Evolutionary conservation across 2,329 filamentous ascomycete species (phyloP), one percentile per base, ranked within the genome.

Genomic region (Apiospora rasikravindrae): DNA sequence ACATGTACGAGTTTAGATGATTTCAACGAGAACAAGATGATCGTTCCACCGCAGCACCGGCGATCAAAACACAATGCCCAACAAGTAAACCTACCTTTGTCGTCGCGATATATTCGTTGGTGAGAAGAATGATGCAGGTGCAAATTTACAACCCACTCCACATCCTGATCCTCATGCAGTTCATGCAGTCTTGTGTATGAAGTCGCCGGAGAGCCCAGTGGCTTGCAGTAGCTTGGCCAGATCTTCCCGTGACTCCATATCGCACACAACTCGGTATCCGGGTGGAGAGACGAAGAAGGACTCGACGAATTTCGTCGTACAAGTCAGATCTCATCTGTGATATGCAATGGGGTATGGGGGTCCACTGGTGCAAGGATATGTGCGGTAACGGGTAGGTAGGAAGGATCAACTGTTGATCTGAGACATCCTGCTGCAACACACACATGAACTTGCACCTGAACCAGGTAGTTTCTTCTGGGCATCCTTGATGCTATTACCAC

Each of bases 1-100:
- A 73, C 73, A 69, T 75, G 71, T 74, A 76, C 73, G 73, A 73
- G 71, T 73, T 74, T 73, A 73, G 73, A 76, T 73, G 73, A 74
- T 47, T 72, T 69, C 69, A 70, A 71, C 69, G 69, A 71, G 53
- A 75, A 72, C 66, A 68, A 29, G 42, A 47, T 33, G 66, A n/a
- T 47, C 66, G 40, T 68, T 40, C 33, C 57, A 64, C 57, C 33
- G 5, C 57, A 64, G 19, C 49, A 71, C 67, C 71, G 70, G 51
- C 61, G 68, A 70, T 71, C 40, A 67, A 67, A 73, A 70, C 71
- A 33, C 33, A 24, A 7, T 33, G 24, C 19, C 24, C 26, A 47
- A 67, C n/a, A 24, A 49, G 51, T 33, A 67, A 51, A 42, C 22
- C 44, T 24, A 51, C 42, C 8, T 24, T 40, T 51, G 2, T 47